Base-by-base conservation (phyloP, 2,329 filamentous ascomycete genomes). In the Coniochaeta prunicola region DNA sequence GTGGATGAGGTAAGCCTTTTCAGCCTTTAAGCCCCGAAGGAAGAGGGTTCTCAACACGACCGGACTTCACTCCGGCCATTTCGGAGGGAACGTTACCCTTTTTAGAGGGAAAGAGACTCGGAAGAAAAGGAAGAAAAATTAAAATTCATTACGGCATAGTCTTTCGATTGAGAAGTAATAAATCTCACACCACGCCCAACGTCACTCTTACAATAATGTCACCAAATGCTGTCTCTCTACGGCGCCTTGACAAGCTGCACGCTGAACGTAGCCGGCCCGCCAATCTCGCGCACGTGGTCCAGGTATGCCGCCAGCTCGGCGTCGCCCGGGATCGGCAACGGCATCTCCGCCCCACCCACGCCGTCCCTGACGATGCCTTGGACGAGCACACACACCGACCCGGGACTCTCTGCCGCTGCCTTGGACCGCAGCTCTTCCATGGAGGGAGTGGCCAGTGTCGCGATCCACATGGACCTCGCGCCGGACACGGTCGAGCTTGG, bases 271-370 rank as follows among this genome's bases (percentile, higher is more conserved):
- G 77, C 75, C 34, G 77, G 70, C 24, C 64, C 66, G 13, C 67
- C 76, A 48, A 33, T 59, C 10, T 61, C 78, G 63, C 82, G 75
- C 28, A 87, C 77, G 68, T 90, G 87, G 53, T 80, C 77, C 64
- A 94, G 71, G 71, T 92, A 93, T 0, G 86, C 87, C 60, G 81
- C 80, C 62, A 94, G 70, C 73, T 93, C 89, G 62, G 85, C 82
- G 65, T 92, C 87, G 42, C 86, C 80, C 58, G 87, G 86, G 64
- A 93, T 87, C 58, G 79, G 74, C 66, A 90, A 81, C 17, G 76
- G 76, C 50, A 89, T 76, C 67, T 90, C 87, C 9, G 6, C 31
- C 56, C 78, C 78, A 5, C 82, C 85, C 62, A 78, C 78, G 15
- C 74, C 77, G 65, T 84, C 79, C 66, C 81, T 83, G 56, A 90